Conservation (phyloP, 169 alveolate species). For the Besnoitia besnoiti region DNA sequence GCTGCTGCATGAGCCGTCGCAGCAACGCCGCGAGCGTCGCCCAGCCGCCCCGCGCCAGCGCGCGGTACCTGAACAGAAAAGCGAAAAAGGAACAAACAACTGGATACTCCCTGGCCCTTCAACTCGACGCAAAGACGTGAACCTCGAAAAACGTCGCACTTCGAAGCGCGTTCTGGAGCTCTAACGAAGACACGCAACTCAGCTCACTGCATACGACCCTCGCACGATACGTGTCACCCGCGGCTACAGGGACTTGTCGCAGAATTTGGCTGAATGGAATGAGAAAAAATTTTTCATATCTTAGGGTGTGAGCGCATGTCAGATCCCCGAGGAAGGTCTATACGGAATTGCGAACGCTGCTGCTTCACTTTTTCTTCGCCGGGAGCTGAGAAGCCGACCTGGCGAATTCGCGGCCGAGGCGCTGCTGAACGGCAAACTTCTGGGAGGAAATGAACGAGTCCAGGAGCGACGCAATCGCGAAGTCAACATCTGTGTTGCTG, state of each 20-base stretch:
- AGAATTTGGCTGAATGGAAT: too few relatives aligned
- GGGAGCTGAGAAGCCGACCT: slow-evolving; percentile 9
- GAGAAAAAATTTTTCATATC: too few relatives aligned
- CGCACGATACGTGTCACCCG: too few relatives aligned
- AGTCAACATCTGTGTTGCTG: slow-evolving; percentile 94
- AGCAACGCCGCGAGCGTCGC: slow-evolving; percentile 51
- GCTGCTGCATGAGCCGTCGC: slow-evolving; percentile 60
- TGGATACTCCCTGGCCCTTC: background rate
- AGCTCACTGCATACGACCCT: too few relatives aligned
- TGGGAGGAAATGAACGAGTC: slow-evolving; percentile 73
- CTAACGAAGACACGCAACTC: too few relatives aligned
- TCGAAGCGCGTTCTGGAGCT: too few relatives aligned
- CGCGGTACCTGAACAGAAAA: slow-evolving; percentile 46
- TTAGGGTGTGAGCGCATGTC: too few relatives aligned
- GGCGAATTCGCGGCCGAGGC: slow-evolving; percentile 50
- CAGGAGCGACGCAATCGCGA: slow-evolving; percentile 95
- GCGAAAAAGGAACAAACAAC: background rate
- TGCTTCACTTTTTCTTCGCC: too few relatives aligned
- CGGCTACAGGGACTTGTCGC: too few relatives aligned
- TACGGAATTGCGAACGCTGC: too few relatives aligned
- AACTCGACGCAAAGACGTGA: background rate
- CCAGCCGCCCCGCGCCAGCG: slow-evolving; percentile 61
- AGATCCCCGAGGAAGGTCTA: too few relatives aligned
- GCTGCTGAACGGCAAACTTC: slow-evolving; percentile 62
- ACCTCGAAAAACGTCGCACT: too few relatives aligned